phyloP scores from a whole-genome alignment of 2,329 filamentous ascomycete species.

The Verticillium longisporum region DNA sequence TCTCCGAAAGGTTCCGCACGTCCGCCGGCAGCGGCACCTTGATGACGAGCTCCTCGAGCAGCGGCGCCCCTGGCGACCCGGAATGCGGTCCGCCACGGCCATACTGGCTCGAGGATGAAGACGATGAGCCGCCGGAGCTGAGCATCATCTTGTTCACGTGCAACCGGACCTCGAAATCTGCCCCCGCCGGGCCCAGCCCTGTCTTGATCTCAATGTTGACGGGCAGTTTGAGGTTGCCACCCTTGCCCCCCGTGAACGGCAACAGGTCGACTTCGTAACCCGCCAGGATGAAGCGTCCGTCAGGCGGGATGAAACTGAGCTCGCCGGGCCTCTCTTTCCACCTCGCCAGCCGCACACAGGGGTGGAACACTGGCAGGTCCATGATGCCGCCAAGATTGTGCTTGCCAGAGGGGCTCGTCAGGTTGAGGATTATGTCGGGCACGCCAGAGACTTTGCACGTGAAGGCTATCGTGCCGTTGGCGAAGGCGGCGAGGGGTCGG shows the following conservation, averaged over 20 bases:
- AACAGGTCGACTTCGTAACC: slow-evolving; percentile 92
- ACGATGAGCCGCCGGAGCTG: slow-evolving; percentile 23
- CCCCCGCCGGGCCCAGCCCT: slow-evolving; percentile 63
- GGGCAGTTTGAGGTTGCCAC: slow-evolving; percentile 66
- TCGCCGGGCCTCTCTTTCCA: slow-evolving; percentile 89
- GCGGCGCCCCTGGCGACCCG: slow-evolving; percentile 51
- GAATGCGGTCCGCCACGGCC: slow-evolving; percentile 35
- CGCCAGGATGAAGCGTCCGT: slow-evolving; percentile 87
- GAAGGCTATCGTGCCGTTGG: slow-evolving; percentile 89
- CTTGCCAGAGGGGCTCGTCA: slow-evolving; percentile 76
- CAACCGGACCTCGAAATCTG: slow-evolving; percentile 84
- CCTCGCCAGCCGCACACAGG: slow-evolving; percentile 81
- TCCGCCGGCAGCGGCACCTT: slow-evolving; percentile 71
- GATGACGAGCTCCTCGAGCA: slow-evolving; percentile 70
- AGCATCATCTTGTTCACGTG: slow-evolving; percentile 61
- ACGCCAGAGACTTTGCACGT: slow-evolving; percentile 92
- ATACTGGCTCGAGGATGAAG: slow-evolving; percentile 27
- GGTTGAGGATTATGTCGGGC: slow-evolving; percentile 76
- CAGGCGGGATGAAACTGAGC: slow-evolving; percentile 91
- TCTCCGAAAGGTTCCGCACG: slow-evolving; percentile 77
- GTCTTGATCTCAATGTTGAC: slow-evolving; percentile 78
- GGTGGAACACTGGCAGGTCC: slow-evolving; percentile 89
- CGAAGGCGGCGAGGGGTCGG: slow-evolving; percentile 75
- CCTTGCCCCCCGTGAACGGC: slow-evolving; percentile 56
- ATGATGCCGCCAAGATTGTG: slow-evolving; percentile 69